A percentile compares a stretch with the other conserved stretches of the same genome.
phyloP scores from a whole-genome alignment of 768 basidiomycete species.

The Epithele typhae region DNA sequence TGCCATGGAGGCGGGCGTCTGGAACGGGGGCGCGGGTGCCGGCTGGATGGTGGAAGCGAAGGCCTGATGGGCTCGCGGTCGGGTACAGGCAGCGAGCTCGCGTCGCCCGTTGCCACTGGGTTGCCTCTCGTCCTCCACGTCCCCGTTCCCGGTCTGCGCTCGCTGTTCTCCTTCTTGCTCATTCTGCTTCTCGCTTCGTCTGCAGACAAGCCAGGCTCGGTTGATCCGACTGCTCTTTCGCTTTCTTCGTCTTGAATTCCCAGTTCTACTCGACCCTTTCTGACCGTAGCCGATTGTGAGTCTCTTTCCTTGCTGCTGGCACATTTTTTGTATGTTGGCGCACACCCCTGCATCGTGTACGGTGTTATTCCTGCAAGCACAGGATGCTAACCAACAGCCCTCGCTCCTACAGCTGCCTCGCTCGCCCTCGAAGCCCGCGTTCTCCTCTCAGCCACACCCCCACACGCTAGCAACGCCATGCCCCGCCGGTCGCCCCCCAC shows the following conservation, averaged over 20 bases:
- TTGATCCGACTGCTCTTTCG: conserved; percentile 17
- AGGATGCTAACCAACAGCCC: no score
- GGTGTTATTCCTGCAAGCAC: no score
- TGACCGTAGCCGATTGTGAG: conserved; percentile 7
- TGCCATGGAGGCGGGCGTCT: no score
- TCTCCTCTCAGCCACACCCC: neutral
- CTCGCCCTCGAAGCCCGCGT: no score
- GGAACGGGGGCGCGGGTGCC: neutral
- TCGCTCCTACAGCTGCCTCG: neutral
- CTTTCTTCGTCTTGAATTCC: neutral
- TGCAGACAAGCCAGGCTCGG: conserved; percentile 16
- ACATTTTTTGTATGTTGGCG: no score
- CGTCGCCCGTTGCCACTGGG: no score
- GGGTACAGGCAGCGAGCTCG: conserved; percentile 5
- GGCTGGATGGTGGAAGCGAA: neutral
- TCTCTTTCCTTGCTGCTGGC: no score
- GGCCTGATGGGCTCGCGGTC: conserved; percentile 1
- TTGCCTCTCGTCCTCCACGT: no score
- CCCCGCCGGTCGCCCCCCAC: conserved; percentile 66
- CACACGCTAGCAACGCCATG: conserved; percentile 35
- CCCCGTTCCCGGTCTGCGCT: neutral
- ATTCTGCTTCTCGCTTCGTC: conserved; percentile 4
- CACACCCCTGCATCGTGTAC: no score
- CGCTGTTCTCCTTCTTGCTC: conserved; percentile 12
- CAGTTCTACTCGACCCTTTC: neutral